These are phyloP conservation scores for Delitschia confertaspora DNA, from an alignment of 495 filamentous ascomycete species.

Conservation along the genomic window DNA sequence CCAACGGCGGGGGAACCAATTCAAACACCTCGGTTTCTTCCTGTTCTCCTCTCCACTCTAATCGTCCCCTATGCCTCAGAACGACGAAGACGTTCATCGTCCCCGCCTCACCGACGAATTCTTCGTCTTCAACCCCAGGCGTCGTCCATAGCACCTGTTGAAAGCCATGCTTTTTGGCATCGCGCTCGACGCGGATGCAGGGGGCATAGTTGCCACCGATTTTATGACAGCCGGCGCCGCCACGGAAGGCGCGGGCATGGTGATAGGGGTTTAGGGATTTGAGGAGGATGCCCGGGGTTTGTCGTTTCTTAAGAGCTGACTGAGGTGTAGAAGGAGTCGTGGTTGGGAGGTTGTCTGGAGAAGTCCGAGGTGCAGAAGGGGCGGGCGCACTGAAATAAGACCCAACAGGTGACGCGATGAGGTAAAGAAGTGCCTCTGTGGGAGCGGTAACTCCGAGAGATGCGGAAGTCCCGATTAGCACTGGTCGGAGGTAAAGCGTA, in stretches of 20 bases:
- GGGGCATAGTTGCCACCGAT: conserved; percentile 3
- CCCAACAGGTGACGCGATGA: background rate
- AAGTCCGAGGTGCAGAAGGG: too few species aligned
- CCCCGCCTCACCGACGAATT: background rate
- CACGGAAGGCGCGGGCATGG: background rate
- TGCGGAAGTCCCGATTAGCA: background rate
- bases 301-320: too few species aligned
- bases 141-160: background rate
- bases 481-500: conserved; percentile 1
- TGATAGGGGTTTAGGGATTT: background rate
- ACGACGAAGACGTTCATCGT: conserved; percentile 1
- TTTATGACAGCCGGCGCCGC: background rate
- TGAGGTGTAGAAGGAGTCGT: too few species aligned
- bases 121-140: conserved; percentile 1
- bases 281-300: background rate
- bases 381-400: background rate
- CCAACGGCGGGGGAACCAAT: background rate
- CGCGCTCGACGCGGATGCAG: background rate
- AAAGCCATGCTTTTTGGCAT: background rate
- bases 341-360: too few species aligned
- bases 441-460: background rate
- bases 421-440: background rate
- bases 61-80: background rate
- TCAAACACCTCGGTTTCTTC: background rate
- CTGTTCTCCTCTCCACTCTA: too few species aligned